Evolutionary conservation across 331 rosid species (phyloP).

Genomic region (Ulmus americana): DNA sequence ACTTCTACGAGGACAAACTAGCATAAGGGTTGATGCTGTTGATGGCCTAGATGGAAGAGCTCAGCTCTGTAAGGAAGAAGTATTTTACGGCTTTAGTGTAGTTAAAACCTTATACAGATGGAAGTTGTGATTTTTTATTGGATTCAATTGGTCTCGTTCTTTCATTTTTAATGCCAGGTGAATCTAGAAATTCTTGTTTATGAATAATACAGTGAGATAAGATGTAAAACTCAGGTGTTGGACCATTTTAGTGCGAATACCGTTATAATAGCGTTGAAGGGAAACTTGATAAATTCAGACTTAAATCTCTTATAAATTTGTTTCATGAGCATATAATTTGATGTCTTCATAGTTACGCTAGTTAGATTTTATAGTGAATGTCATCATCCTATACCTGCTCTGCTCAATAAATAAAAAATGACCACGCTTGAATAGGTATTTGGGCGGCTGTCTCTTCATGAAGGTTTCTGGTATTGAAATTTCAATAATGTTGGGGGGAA

Average conservation of each 20-base stretch:
- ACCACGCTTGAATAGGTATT: too few relatives aligned
- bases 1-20: too few relatives aligned
- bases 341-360: too few relatives aligned
- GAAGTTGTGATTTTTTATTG: background rate
- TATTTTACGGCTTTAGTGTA: background rate
- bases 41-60: background rate
- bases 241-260: too few relatives aligned
- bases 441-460: too few relatives aligned
- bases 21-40: background rate
- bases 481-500: background rate
- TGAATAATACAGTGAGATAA: background rate
- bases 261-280: too few relatives aligned
- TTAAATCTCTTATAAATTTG: too few relatives aligned
- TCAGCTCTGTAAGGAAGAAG: background rate
- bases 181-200: background rate
- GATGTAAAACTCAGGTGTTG: background rate
- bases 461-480: background rate
- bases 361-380: too few relatives aligned
- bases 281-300: too few relatives aligned
- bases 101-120: background rate
- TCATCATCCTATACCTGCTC: too few relatives aligned
- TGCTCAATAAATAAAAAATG: too few relatives aligned
- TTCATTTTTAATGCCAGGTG: background rate
- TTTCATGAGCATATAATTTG: too few relatives aligned
- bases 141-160: background rate